Percentiles rank a stretch among this genome's conserved stretches.
phyloP scores from a whole-genome alignment of 2,329 filamentous ascomycete species.

The Colletotrichum paranaense region DNA sequence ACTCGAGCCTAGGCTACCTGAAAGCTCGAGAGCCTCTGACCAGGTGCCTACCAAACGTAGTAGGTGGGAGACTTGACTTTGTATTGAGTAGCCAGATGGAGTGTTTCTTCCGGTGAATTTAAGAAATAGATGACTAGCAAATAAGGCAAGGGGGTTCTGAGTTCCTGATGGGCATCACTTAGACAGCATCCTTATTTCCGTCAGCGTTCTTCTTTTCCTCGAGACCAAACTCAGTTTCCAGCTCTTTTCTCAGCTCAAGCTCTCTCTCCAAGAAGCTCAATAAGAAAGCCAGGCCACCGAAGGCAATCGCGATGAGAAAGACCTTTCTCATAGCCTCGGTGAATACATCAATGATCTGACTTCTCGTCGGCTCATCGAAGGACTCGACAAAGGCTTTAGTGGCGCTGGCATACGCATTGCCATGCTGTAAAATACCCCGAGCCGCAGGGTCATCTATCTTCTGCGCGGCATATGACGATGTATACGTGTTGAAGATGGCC shows the following conservation, averaged over 20 bases:
- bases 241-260: conserved; percentile 40
- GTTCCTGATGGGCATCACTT: too few species aligned
- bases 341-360: conserved; percentile 42
- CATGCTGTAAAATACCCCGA: conserved; percentile 38
- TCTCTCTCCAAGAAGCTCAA: conserved; percentile 42
- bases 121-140: too few species aligned
- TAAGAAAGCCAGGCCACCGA: conserved; percentile 38
- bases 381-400: conserved; percentile 39
- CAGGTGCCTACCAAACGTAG: too few species aligned
- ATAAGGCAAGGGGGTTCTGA: too few species aligned
- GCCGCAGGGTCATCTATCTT: conserved; percentile 38
- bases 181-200: neutral
- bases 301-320: conserved; percentile 39
- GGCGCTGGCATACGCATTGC: conserved; percentile 43
- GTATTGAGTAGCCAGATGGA: neutral
- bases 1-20: too few species aligned
- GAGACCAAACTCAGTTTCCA: conserved; percentile 44
- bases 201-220: conserved; percentile 26
- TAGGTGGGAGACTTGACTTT: too few species aligned
- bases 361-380: conserved; percentile 35
- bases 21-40: too few species aligned
- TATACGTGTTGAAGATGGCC: conserved; percentile 24
- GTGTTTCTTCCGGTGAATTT: too few species aligned
- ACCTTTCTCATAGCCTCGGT: conserved; percentile 39
- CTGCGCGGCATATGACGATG: conserved; percentile 37